A percentile compares a stretch with the other conserved stretches of the same genome.
These are phyloP conservation scores for Eragrostis curvula DNA, from an alignment of 176 grass and related monocot species.

Conservation along the genomic window DNA sequence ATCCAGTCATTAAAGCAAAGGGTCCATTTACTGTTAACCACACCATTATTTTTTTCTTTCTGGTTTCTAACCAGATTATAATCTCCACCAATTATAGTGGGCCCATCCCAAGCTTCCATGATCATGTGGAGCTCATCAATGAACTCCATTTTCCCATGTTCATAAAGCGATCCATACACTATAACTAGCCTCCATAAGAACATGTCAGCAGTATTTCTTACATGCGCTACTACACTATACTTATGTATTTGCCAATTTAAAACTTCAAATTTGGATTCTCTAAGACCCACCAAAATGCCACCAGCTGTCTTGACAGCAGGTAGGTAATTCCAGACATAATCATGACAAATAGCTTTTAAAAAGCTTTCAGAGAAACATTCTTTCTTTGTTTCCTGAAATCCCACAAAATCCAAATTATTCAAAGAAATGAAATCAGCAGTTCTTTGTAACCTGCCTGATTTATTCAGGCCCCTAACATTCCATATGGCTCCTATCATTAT, in stretches of 20 bases:
- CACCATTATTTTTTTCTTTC: background rate
- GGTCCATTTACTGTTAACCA: background rate
- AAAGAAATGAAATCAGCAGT: too few relatives aligned
- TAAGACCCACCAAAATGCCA: background rate
- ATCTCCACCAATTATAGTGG: background rate
- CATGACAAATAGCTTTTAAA: too few relatives aligned
- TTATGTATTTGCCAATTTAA: fast-evolving
- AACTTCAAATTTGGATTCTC: fast-evolving
- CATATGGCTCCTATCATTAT: too few relatives aligned
- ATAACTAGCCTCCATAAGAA: too few relatives aligned
- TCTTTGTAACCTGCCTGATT: too few relatives aligned
- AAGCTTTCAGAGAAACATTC: too few relatives aligned
- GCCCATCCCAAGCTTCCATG: fast-evolving
- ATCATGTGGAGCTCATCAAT: background rate
- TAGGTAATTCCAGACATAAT: background rate
- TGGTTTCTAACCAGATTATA: too few relatives aligned
- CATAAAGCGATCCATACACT: background rate
- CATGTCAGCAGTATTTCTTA: too few relatives aligned
- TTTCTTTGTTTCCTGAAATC: too few relatives aligned
- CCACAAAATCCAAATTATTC: too few relatives aligned
- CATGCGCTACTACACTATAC: too few relatives aligned
- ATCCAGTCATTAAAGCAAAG: background rate
- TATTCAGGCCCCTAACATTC: too few relatives aligned
- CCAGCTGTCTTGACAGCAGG: background rate
- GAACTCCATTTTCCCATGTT: background rate